phyloP scores from a whole-genome alignment of 2,329 filamentous ascomycete genomes.

The Waltergamsia citrina region DNA sequence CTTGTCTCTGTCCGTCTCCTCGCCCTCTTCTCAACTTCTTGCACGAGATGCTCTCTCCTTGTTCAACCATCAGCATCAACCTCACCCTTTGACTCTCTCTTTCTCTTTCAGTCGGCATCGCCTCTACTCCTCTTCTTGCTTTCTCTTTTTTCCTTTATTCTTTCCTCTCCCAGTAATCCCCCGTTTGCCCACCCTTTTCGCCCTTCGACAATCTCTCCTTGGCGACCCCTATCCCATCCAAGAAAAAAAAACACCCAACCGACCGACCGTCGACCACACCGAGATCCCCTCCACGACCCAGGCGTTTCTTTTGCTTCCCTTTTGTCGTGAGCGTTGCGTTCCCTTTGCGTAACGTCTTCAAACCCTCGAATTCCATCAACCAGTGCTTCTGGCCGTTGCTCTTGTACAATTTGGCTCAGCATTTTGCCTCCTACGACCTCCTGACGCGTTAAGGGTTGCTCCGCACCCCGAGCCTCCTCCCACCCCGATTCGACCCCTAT shows the following conservation, averaged over 20 bases:
- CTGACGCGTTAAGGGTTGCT: too few species aligned
- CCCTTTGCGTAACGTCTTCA: slow-evolving; percentile 1
- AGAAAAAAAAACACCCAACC: too few species aligned
- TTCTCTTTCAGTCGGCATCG: neutral
- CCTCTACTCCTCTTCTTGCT: slow-evolving; percentile 15
- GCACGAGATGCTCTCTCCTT: slow-evolving; percentile 14
- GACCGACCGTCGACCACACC: neutral
- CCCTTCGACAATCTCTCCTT: slow-evolving; percentile 11
- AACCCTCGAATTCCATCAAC: neutral
- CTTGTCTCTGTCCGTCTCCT: neutral
- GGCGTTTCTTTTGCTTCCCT: neutral
- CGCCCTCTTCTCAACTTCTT: slow-evolving; percentile 9
- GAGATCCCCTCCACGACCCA: neutral
- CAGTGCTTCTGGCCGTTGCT: too few species aligned
- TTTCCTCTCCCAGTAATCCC: slow-evolving; percentile 17
- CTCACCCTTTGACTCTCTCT: slow-evolving; percentile 12
- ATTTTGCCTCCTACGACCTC: too few species aligned
- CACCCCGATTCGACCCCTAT: too few species aligned
- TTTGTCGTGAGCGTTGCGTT: neutral
- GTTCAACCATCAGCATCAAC: slow-evolving; percentile 13
- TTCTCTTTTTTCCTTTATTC: slow-evolving; percentile 15
- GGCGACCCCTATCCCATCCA: neutral
- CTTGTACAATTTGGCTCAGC: too few species aligned
- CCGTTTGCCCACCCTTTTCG: slow-evolving; percentile 11
- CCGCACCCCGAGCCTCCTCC: neutral